Conservation (phyloP, 73 alveolate species). For the Paramecium octaurelia region DNA sequence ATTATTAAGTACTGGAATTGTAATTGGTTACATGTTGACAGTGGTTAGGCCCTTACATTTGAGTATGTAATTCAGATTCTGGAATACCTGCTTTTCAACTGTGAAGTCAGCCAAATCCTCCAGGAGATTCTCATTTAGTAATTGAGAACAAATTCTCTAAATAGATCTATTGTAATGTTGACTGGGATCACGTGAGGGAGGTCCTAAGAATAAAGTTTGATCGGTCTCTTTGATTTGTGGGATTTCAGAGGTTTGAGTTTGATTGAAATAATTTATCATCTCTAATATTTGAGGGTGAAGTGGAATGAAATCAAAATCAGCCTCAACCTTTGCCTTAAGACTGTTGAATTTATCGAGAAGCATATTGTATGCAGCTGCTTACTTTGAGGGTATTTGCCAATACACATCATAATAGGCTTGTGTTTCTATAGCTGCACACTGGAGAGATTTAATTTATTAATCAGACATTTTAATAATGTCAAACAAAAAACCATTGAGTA, state of each 20-base stretch:
- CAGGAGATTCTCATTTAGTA: neutral
- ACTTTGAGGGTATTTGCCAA: neutral
- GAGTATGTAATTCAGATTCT: neutral
- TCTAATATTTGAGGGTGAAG: neutral
- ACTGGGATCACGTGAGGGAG: neutral
- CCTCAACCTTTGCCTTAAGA: neutral
- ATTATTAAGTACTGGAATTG: neutral
- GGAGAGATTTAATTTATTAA: neutral
- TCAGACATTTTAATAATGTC: slow-evolving; percentile 33
- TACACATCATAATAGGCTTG: slow-evolving; percentile 3
- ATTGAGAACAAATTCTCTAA: neutral
- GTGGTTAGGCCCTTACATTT: neutral
- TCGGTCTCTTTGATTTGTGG: neutral
- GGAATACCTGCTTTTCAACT: neutral
- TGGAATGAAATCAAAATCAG: neutral
- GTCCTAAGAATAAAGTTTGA: neutral
- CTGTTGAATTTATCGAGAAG: neutral
- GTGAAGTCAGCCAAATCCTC: neutral
- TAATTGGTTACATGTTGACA: neutral
- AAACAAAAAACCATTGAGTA: slow-evolving; percentile 3
- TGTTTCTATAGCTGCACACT: slow-evolving; percentile 3
- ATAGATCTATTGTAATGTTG: neutral
- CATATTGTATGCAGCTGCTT: slow-evolving; percentile 5
- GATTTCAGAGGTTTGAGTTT: neutral
- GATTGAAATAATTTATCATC: neutral